These are phyloP conservation scores for Thraustochytrium sp. DNA, from an alignment of 352 stramenopile species.

Conservation along the genomic window DNA sequence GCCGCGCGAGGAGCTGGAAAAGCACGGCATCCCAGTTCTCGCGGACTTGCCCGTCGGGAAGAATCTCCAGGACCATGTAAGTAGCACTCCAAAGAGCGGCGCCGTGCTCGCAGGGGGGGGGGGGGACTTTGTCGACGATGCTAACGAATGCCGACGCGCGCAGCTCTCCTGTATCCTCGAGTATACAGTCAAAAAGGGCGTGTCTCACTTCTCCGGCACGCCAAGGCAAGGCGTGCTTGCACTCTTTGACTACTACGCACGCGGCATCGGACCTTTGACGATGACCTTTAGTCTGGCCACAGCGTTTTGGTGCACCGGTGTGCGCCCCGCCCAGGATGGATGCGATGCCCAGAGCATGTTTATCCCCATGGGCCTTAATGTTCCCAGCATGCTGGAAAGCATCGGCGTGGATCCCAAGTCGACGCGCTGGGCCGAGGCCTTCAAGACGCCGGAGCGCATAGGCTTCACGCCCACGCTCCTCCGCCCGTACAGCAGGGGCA, in stretches of 20 bases:
- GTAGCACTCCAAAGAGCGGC: too few relatives aligned
- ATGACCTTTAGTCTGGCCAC: background rate
- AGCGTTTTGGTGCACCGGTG: slow-evolving; percentile 7
- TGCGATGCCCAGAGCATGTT: background rate
- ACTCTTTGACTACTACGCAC: background rate
- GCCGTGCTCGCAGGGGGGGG: too few relatives aligned
- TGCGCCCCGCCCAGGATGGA: background rate
- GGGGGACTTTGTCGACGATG: too few relatives aligned
- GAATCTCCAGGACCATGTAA: slow-evolving; percentile 44
- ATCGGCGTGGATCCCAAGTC: background rate
- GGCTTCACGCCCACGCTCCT: slow-evolving; percentile 15
- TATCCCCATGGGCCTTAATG: background rate
- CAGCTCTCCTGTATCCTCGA: slow-evolving; percentile 14
- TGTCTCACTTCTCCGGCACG: background rate
- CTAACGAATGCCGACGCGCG: too few relatives aligned
- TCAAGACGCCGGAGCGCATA: background rate
- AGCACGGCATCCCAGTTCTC: background rate
- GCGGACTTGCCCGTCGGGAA: slow-evolving; percentile 36
- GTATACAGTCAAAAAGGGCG: background rate
- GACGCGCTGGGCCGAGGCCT: background rate
- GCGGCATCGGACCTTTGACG: background rate
- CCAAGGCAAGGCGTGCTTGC: background rate
- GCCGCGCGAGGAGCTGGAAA: slow-evolving; percentile 56
- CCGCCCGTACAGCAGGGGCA: background rate
- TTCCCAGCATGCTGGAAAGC: background rate